phyloP scores from a whole-genome alignment of 2,329 filamentous ascomycete species.

The Scortechinia acanthostroma region DNA sequence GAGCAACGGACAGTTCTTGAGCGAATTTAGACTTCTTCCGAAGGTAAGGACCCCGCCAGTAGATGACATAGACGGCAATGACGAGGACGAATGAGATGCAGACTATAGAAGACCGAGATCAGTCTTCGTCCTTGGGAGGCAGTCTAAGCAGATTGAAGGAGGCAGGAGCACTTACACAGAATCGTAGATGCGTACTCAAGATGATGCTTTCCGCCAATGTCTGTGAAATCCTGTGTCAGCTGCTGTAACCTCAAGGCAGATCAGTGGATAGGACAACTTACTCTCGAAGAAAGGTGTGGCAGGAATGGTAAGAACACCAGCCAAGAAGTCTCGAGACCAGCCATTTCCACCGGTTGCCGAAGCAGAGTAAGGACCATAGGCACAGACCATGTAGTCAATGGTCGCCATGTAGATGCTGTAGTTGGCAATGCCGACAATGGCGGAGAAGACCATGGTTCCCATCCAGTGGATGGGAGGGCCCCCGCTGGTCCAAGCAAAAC shows the following conservation, averaged over 20 bases:
- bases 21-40: constrained; percentile 58
- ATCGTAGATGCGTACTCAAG: constrained; percentile 57
- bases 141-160: background rate
- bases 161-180: constrained; percentile 32
- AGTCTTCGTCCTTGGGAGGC: too few species aligned
- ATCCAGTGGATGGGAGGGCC: constrained; percentile 62
- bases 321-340: constrained; percentile 67
- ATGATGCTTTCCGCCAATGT: constrained; percentile 43
- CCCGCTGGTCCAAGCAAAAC: constrained; percentile 65
- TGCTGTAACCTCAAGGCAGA: background rate
- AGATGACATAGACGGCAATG: constrained; percentile 57
- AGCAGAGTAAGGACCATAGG: constrained; percentile 67
- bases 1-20: constrained; percentile 43
- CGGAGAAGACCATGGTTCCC: constrained; percentile 55
- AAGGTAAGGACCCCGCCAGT: constrained; percentile 54
- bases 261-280: constrained; percentile 7
- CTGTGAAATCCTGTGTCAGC: constrained; percentile 11
- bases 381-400: constrained; percentile 72
- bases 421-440: constrained; percentile 67
- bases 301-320: constrained; percentile 64
- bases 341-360: constrained; percentile 73
- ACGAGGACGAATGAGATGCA: constrained; percentile 55
- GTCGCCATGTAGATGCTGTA: constrained; percentile 71
- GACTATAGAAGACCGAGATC: constrained; percentile 15
- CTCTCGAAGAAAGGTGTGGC: constrained; percentile 55